Percentiles rank a stretch among this genome's conserved stretches.
phyloP scores from a whole-genome alignment of 371 early-diverging fungal genomes.

The Chytridium lagenaria region DNA sequence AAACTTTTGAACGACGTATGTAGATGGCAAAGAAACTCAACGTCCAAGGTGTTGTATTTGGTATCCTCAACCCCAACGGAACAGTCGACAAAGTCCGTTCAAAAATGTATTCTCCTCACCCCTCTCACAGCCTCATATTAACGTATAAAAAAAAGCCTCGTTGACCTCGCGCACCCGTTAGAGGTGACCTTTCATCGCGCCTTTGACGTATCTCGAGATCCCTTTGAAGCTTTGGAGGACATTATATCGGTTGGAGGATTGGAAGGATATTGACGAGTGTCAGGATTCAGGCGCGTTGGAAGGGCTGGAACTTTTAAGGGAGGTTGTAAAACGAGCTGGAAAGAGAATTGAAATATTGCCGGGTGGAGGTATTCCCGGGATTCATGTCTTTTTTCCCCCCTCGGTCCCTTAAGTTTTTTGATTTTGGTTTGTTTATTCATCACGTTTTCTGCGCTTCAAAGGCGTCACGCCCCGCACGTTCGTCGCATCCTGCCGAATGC shows the following conservation, averaged over 20 bases:
- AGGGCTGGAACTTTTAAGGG: conserved; percentile 55
- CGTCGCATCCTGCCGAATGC: conserved; percentile 33
- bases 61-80: conserved; percentile 59
- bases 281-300: conserved; percentile 61
- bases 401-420: background rate
- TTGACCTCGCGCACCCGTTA: conserved; percentile 61
- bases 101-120: conserved; percentile 9
- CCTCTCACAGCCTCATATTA: background rate
- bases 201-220: conserved; percentile 65
- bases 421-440: too few species aligned
- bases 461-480: conserved; percentile 41
- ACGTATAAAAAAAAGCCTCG: conserved; percentile 36
- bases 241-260: conserved; percentile 59
- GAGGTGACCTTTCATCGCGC: conserved; percentile 70
- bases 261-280: conserved; percentile 62
- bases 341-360: conserved; percentile 60
- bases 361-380: conserved; percentile 52
- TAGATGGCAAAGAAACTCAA: conserved; percentile 42
- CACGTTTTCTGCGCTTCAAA: too few species aligned
- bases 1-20: too few species aligned
- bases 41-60: conserved; percentile 66
- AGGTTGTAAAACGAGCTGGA: conserved; percentile 47
- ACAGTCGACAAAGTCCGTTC: conserved; percentile 55
- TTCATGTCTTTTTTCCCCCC: background rate
- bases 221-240: conserved; percentile 59